Conservation (phyloP, 495 filamentous ascomycete genomes). For the Friedmanniomyces simplex region DNA sequence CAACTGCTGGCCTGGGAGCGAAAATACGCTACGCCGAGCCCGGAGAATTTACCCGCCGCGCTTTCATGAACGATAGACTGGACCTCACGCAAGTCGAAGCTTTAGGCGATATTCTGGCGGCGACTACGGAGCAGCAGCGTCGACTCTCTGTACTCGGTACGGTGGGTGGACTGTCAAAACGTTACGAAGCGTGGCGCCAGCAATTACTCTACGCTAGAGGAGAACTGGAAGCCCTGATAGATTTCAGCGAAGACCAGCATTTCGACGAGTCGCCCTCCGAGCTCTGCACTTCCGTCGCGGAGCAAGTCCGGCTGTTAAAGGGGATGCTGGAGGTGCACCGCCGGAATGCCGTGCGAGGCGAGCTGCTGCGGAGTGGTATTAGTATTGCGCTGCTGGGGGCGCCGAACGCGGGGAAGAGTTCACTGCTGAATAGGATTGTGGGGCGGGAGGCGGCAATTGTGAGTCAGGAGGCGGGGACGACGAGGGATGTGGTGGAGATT, state of each 20-base stretch:
- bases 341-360: conserved; percentile 67
- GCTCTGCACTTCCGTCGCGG: conserved; percentile 56
- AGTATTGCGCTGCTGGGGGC: conserved; percentile 76
- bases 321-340: conserved; percentile 56
- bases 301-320: conserved; percentile 49
- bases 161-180: conserved; percentile 48
- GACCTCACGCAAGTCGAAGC: conserved; percentile 92
- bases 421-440: conserved; percentile 81
- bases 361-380: conserved; percentile 78
- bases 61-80: conserved; percentile 78
- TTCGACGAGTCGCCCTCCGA: conserved; percentile 79
- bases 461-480: conserved; percentile 82
- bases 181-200: conserved; percentile 77
- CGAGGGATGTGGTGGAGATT: conserved; percentile 86
- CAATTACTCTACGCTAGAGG: conserved; percentile 70
- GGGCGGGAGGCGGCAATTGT: conserved; percentile 92
- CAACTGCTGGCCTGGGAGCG: no score
- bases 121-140: conserved; percentile 89
- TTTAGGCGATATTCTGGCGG: conserved; percentile 71
- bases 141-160: conserved; percentile 71
- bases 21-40: conserved; percentile 90
- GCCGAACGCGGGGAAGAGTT: conserved; percentile 94
- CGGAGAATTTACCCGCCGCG: conserved; percentile 88
- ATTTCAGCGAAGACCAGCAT: conserved; percentile 94
- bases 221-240: conserved; percentile 89